Conservation (phyloP, 2,329 filamentous ascomycete genomes). For the Fusarium verticillioides region DNA sequence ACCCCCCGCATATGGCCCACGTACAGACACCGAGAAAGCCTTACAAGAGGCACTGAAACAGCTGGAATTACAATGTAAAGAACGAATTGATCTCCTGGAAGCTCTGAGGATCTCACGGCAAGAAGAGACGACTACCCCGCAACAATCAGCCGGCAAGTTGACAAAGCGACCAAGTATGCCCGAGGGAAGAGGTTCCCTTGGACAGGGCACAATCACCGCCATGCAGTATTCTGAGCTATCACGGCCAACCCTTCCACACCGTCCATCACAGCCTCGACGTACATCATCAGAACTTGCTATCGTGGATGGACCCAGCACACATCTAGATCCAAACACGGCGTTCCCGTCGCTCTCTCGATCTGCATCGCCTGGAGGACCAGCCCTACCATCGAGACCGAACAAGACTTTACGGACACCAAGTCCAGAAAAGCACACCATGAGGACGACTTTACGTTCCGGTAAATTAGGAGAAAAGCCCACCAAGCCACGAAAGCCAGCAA, state of each 20-base stretch:
- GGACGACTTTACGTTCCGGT: constrained; percentile 67
- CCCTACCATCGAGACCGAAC: constrained; percentile 49
- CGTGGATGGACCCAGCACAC: constrained; percentile 48
- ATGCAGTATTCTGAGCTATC: constrained; percentile 84
- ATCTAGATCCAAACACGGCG: constrained; percentile 24
- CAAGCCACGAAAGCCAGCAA: constrained; percentile 56
- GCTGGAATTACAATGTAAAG: constrained; percentile 91
- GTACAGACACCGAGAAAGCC: constrained; percentile 84
- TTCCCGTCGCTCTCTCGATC: constrained; percentile 42
- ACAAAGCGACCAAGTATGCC: constrained; percentile 35
- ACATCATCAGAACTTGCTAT: constrained; percentile 62
- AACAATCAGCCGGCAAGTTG: constrained; percentile 36
- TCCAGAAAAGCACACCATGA: constrained; percentile 70
- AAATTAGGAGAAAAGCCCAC: constrained; percentile 56
- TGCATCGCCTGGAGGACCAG: constrained; percentile 47
- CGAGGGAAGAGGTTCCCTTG: constrained; percentile 72
- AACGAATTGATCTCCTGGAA: constrained; percentile 88
- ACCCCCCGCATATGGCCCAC: constrained; percentile 74
- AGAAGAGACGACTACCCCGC: constrained; percentile 43
- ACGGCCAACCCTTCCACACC: constrained; percentile 69
- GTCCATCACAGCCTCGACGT: constrained; percentile 66
- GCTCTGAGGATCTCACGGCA: constrained; percentile 76
- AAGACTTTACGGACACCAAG: constrained; percentile 62
- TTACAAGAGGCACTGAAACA: constrained; percentile 83
- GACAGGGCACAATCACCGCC: constrained; percentile 82